A percentile compares a stretch with the other conserved stretches of the same genome.
Evolutionary conservation across 2,329 filamentous ascomycete genomes (phyloP).

Genomic region (Fusarium sp.): DNA sequence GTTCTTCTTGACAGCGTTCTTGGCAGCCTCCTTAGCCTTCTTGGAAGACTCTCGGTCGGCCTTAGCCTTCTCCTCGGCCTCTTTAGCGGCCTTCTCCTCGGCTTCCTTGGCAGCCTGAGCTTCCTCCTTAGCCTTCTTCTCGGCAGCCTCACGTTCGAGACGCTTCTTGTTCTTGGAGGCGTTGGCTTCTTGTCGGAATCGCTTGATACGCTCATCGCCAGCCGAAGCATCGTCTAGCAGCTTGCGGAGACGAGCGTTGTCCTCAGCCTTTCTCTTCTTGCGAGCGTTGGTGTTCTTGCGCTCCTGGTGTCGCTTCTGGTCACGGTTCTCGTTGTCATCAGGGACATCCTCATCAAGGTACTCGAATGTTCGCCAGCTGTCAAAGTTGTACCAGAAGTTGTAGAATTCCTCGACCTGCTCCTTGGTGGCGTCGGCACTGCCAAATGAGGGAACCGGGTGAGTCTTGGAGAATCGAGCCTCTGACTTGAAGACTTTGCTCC

Average conservation of each 20-base stretch:
- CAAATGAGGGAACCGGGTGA: conserved; percentile 89
- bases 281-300: conserved; percentile 97
- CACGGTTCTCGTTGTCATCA: conserved; percentile 98
- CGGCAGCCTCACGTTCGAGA: conserved; percentile 89
- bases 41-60: conserved; percentile 83
- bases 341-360: conserved; percentile 99
- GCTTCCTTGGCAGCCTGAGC: conserved; percentile 86
- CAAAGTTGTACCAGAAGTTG: conserved; percentile 99
- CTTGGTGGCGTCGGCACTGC: conserved; percentile 84
- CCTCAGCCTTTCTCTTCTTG: conserved; percentile 99
- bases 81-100: conserved; percentile 81
- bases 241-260: conserved; percentile 89
- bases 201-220: conserved; percentile 95
- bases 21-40: conserved; percentile 98
- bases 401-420: conserved; percentile 96
- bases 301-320: conserved; percentile 98
- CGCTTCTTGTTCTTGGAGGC: conserved; percentile 97
- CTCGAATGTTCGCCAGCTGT: conserved; percentile 97
- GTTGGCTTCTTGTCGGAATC: conserved; percentile 91
- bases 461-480: conserved; percentile 93
- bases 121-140: conserved; percentile 88
- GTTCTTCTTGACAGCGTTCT: conserved; percentile 99
- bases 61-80: conserved; percentile 90
- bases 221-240: conserved; percentile 88
- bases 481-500: conserved; percentile 88